Evolutionary conservation across 768 basidiomycete genomes (phyloP).

Genomic region (Lyophyllum atratum): DNA sequence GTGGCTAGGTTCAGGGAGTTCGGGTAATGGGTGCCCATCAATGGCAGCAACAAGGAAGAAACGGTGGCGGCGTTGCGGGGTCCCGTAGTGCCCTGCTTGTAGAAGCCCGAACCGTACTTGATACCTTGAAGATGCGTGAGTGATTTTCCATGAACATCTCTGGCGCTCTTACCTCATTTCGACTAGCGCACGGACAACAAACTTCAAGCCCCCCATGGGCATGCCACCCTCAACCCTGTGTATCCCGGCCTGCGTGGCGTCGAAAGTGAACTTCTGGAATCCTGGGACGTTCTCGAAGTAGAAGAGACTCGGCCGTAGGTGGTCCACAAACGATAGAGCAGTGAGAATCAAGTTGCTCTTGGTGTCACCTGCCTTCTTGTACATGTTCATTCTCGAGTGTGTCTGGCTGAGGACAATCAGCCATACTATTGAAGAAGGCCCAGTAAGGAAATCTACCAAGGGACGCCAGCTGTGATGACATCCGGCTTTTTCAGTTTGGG

Average conservation of each 20-base stretch:
- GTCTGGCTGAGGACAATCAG: slow-evolving; percentile 54
- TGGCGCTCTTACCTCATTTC: slow-evolving; percentile 66
- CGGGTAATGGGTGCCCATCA: slow-evolving; percentile 43
- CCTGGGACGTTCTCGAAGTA: slow-evolving; percentile 60
- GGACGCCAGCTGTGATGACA: slow-evolving; percentile 70
- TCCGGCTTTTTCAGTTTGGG: slow-evolving; percentile 30
- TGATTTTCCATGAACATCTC: background rate
- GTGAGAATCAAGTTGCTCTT: slow-evolving; percentile 74
- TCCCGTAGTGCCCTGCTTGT: slow-evolving; percentile 58
- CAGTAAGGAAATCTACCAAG: slow-evolving; percentile 52
- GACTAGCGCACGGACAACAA: slow-evolving; percentile 59
- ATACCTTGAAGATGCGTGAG: slow-evolving; percentile 36
- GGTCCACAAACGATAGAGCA: slow-evolving; percentile 52
- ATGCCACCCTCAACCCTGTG: slow-evolving; percentile 64
- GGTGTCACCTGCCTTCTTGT: slow-evolving; percentile 60
- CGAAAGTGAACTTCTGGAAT: slow-evolving; percentile 45
- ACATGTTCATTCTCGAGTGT: slow-evolving; percentile 76
- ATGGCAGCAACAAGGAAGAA: slow-evolving; percentile 56
- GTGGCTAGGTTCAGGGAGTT: slow-evolving; percentile 58
- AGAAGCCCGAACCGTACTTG: slow-evolving; percentile 52
- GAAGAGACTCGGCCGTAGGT: slow-evolving; percentile 40
- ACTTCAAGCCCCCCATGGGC: slow-evolving; percentile 73
- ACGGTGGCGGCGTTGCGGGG: slow-evolving; percentile 54
- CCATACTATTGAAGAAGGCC: background rate
- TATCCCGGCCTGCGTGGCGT: slow-evolving; percentile 36